Evolutionary conservation across 2,329 filamentous ascomycete genomes (phyloP), one percentile per base, ranked within the genome.

Genomic region (Arthrobotrys sphaeroides): DNA sequence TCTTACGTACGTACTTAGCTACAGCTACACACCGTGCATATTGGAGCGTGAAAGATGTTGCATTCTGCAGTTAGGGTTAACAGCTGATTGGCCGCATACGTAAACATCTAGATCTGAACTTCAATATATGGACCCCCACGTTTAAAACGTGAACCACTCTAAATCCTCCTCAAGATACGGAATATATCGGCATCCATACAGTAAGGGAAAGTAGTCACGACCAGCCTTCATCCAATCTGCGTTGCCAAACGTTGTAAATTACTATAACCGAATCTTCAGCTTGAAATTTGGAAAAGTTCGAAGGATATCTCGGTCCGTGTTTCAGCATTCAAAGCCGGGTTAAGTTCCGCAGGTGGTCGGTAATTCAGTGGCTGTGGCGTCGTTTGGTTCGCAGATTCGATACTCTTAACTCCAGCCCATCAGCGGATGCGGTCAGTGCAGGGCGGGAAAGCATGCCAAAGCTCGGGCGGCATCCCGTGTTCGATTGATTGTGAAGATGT

Each of bases 321-420:
- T 38, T 38, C 18, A 38, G 28, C 20, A 55, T 38, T 24, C n/a
- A n/a, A 24, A 3, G 6, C 31, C 18, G 28, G 20, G 18, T n/a
- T n/a, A n/a, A n/a, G n/a, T 24, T 55, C 51, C 51, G 51, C 18
- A 55, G 18, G 10, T 10, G 16, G 18, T 9, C 51, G 51, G 31
- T 55, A 38, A 55, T 55, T 55, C 31, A 38, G 51, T 55, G 51
- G 18, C 12, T 55, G 51, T 55, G 51, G 51, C 51, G 51, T 31
- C 31, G 51, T 10, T n/a, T n/a, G 28, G n/a, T 13, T 24, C 51
- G 20, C n/a, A 53, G 7, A 33, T 49, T n/a, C n/a, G n/a, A 24
- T 16, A n/a, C 7, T 55, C 28, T 33, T 33, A n/a, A 33, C 10
- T 3, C 16, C 20, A 31, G 3, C 28, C 2, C 12, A 24, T 16